These are phyloP conservation scores for Cercospora brassicicola DNA, from an alignment of 2,329 filamentous ascomycete species.

Conservation along the genomic window DNA sequence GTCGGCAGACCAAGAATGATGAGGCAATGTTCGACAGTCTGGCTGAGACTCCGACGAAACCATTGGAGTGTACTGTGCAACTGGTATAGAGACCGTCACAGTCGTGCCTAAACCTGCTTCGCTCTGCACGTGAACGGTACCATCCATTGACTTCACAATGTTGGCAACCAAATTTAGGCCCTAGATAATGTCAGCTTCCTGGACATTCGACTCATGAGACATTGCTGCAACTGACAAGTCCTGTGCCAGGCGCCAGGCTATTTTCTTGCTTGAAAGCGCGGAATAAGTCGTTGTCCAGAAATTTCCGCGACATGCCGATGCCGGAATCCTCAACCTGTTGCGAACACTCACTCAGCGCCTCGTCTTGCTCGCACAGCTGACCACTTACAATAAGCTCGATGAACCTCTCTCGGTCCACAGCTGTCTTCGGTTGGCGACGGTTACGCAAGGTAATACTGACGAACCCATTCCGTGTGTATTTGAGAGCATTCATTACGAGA, in stretches of 20 bases:
- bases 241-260: conserved; percentile 35
- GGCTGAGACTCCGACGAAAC: background rate
- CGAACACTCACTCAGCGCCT: background rate
- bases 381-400: background rate
- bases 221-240: conserved; percentile 9
- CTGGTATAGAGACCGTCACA: background rate
- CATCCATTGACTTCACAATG: background rate
- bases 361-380: background rate
- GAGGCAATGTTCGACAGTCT: background rate
- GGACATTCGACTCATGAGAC: background rate
- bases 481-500: conserved; percentile 50
- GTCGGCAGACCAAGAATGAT: background rate
- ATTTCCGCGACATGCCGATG: conserved; percentile 36
- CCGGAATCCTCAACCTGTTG: conserved; percentile 32
- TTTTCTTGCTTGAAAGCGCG: conserved; percentile 40
- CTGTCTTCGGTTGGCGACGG: background rate
- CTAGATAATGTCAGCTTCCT: background rate
- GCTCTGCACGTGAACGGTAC: background rate
- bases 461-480: conserved; percentile 43
- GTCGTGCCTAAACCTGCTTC: background rate
- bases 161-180: background rate
- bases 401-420: background rate
- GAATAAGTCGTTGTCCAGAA: conserved; percentile 33
- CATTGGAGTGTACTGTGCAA: background rate
- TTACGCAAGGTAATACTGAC: conserved; percentile 4